Percentiles rank a stretch among this genome's conserved stretches.
Evolutionary conservation across 306 rosid genomes (phyloP).

Genomic region (Malus asiatica): DNA sequence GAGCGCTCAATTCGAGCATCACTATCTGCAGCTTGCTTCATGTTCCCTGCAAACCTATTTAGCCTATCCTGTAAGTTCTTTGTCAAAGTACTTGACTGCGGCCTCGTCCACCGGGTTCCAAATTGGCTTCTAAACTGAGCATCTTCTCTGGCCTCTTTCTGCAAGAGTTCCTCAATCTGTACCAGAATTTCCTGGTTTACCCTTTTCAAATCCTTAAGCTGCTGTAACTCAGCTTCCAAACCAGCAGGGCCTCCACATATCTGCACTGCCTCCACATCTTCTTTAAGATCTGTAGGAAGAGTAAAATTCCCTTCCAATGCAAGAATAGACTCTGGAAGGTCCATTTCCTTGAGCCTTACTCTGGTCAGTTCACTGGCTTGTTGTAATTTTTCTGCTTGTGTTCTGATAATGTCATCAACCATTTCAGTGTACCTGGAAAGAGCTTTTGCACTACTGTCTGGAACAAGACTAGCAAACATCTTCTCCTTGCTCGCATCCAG

Average conservation of each 20-base stretch:
- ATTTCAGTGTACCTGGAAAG: constrained; percentile 96
- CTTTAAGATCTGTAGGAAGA: constrained; percentile 69
- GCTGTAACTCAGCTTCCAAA: constrained; percentile 90
- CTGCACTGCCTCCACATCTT: constrained; percentile 98
- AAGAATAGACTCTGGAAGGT: constrained; percentile 91
- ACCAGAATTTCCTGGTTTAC: constrained; percentile 84
- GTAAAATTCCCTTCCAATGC: constrained; percentile 87
- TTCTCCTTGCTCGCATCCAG: constrained; percentile 94
- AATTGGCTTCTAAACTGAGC: constrained; percentile 87
- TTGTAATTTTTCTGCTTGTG: constrained; percentile 90
- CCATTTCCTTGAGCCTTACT: constrained; percentile 97
- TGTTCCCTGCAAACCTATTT: constrained; percentile 84
- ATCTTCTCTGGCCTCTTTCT: constrained; percentile 94
- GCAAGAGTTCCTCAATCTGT: constrained; percentile 86
- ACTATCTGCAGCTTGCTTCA: constrained; percentile 97
- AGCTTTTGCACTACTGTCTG: constrained; percentile 88
- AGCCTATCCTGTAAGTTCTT: constrained; percentile 93
- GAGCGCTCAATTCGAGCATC: constrained; percentile 90
- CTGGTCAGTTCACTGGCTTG: constrained; percentile 95
- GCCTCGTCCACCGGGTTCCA: constrained; percentile 96
- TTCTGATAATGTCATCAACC: constrained; percentile 85
- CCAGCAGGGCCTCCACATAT: constrained; percentile 91
- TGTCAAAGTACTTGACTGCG: constrained; percentile 89
- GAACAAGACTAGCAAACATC: constrained; percentile 91
- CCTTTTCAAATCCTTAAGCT: constrained; percentile 85